phyloP scores from a whole-genome alignment of 306 rosid species.

The Acacia acuminata region DNA sequence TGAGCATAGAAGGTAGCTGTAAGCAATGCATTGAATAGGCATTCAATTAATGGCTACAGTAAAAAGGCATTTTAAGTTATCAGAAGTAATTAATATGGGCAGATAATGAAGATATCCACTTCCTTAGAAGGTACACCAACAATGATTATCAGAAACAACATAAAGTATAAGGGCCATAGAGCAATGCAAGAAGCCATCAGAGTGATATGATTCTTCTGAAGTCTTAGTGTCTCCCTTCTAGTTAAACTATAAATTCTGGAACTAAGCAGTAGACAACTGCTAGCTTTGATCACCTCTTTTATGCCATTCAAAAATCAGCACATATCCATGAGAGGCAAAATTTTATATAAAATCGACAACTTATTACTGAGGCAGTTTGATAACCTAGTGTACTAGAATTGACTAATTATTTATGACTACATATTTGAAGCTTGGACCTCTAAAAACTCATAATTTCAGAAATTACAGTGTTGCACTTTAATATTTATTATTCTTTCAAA shows the following conservation, averaged over 20 bases:
- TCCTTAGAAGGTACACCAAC: background rate
- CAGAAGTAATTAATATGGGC: background rate
- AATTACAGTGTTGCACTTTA: background rate
- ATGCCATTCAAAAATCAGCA: background rate
- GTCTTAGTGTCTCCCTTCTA: background rate
- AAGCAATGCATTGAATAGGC: background rate
- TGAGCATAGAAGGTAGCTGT: background rate
- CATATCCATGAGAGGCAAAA: background rate
- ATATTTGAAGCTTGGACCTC: background rate
- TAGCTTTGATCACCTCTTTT: background rate
- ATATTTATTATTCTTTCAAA: background rate
- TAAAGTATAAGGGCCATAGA: background rate
- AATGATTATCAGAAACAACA: background rate
- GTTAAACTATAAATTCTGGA: background rate
- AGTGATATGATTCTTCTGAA: background rate
- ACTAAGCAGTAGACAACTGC: background rate
- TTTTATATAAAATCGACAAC: background rate
- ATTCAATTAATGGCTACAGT: too few relatives aligned
- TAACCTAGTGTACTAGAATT: background rate
- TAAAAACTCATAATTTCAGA: background rate
- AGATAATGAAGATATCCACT: background rate
- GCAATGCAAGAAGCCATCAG: background rate
- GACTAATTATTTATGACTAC: background rate
- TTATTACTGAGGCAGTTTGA: background rate
- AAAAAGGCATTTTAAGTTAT: background rate